phyloP scores from a whole-genome alignment of 805 yeast species.

The Cyberlindnera maritima region DNA sequence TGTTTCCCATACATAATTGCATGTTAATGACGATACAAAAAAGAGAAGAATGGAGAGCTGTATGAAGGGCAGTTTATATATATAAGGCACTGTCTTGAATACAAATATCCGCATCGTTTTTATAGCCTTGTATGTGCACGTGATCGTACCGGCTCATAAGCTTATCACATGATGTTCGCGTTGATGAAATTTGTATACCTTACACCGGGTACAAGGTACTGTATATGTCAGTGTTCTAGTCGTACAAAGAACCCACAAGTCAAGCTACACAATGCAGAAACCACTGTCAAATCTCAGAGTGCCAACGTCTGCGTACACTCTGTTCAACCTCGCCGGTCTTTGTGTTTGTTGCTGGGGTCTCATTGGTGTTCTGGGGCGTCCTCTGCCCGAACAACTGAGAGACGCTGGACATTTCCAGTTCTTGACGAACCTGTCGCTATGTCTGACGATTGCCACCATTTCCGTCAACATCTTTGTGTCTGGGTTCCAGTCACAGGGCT shows the following conservation, averaged over 20 bases:
- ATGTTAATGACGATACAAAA: background rate
- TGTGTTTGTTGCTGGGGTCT: slow-evolving; percentile 4
- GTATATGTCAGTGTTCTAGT: no score
- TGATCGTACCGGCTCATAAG: no score
- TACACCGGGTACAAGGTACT: no score
- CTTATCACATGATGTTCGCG: background rate
- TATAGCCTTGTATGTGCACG: no score
- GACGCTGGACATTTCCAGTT: slow-evolving; percentile 72
- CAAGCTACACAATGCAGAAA: background rate
- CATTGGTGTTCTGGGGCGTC: slow-evolving; percentile 1
- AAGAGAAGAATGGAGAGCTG: background rate
- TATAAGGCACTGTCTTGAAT: no score
- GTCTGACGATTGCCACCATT: slow-evolving; percentile 42
- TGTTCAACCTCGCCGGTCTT: slow-evolving; percentile 1
- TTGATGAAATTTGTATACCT: background rate
- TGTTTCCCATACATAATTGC: background rate
- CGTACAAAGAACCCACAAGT: no score
- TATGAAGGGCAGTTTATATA: no score
- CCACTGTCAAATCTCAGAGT: background rate
- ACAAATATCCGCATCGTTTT: background rate
- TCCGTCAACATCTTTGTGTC: slow-evolving; percentile 36
- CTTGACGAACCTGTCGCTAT: slow-evolving; percentile 62
- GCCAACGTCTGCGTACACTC: background rate
- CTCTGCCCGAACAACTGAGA: slow-evolving; percentile 47
- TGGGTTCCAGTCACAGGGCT: slow-evolving; percentile 26